A percentile compares a stretch with the other conserved stretches of the same genome.
phyloP scores from a whole-genome alignment of 257 asterid genomes.

The Catharanthus roseus region DNA sequence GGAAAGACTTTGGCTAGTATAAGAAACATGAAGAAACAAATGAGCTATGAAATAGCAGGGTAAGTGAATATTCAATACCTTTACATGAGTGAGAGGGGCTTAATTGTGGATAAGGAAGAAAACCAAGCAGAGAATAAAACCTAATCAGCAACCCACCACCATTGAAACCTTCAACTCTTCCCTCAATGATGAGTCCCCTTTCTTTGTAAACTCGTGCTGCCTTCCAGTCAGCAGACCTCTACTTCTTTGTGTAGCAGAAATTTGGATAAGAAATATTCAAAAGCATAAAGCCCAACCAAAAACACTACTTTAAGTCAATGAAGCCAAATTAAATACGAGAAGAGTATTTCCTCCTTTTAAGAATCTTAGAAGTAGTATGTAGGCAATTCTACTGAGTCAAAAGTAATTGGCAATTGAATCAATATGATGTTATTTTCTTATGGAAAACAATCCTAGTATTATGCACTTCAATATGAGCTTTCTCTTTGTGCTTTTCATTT shows the following conservation, averaged over 20 bases:
- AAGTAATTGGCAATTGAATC: not conserved
- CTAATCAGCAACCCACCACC: constrained; percentile 84
- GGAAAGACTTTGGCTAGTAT: not conserved
- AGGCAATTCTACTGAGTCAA: not conserved
- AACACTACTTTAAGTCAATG: not conserved
- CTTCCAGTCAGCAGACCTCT: constrained; percentile 99
- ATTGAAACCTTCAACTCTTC: constrained; percentile 70
- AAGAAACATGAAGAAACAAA: not conserved
- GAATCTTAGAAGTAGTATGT: not conserved
- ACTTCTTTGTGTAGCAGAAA: constrained; percentile 71
- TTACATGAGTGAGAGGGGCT: constrained; percentile 76
- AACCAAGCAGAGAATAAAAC: constrained; percentile 76
- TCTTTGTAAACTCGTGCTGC: constrained; percentile 63
- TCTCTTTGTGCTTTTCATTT: not conserved
- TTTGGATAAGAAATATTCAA: constrained; percentile 31
- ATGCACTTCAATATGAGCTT: not conserved
- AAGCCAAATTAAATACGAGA: not conserved
- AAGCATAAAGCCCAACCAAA: constrained; percentile 4
- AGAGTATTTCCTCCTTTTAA: not conserved
- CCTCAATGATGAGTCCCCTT: constrained; percentile 56
- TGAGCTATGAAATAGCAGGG: not conserved
- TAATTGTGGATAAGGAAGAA: constrained; percentile 87
- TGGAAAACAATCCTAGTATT: not conserved
- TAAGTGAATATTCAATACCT: constrained; percentile 40
- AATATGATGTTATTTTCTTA: not conserved